Evolutionary conservation across 495 filamentous ascomycete genomes (phyloP), one percentile per base, ranked within the genome.

Genomic region (Letharia columbiana): DNA sequence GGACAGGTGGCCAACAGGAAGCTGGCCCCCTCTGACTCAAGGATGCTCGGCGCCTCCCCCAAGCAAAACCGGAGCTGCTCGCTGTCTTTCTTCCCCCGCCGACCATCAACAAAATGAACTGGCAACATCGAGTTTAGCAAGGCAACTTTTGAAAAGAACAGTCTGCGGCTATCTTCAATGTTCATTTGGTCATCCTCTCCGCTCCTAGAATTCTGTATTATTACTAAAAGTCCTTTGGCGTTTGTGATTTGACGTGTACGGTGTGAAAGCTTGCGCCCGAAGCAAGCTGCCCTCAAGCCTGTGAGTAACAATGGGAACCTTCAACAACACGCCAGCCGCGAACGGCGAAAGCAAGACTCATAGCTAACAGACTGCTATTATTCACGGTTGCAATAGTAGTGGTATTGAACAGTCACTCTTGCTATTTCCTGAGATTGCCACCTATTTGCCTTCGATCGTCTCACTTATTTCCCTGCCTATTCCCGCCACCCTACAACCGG

Each of bases 241-340:
- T 63, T 67, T 50, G 59, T 66, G 42, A 20, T 41, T 60, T 62
- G 33, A 57, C 37, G 58, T 63, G 23, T 28, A 28, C 23, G 0
- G 23, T 28, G 60, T 49, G 57, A 62, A 60, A 52, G 42, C 39
- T 52, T 60, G 47, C 64, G 59, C 57, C 64, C 60, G 50, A 41
- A 61, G 31, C 64, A 41, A 52, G 20, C 58, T 60, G 61, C 40
- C 40, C 42, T 40, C 2, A 59, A 62, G 50, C 62, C 40, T 67
- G 68, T 70, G 68, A 70, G 68, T 70, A 70, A 70, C 61, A 64
- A 67, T 70, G 68, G 65, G 31, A 54, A 44, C 20, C n/a, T 17
- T 61, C 15, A 44, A 56, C 64, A 66, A 58, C 31, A 45, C 35
- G 13, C 35, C 54, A 28, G 45, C 64, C 37, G 64, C 64, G 58